phyloP scores from a whole-genome alignment of 1,284 basidiomycete genomes.

The Ceratobasidium sp. region DNA sequence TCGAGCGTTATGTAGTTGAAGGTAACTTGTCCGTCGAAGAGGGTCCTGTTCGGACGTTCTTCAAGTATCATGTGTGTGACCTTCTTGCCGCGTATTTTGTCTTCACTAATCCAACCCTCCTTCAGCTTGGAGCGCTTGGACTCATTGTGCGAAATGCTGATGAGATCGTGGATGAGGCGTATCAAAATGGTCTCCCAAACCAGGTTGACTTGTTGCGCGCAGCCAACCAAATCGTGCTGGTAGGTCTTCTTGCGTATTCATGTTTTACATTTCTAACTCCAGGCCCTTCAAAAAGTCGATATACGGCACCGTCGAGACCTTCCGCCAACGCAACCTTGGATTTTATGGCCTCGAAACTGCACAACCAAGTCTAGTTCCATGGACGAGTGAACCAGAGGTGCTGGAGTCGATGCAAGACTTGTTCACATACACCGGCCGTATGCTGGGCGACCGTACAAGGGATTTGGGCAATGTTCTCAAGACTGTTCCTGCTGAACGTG shows the following conservation, averaged over 20 bases:
- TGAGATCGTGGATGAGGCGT: constrained; percentile 49
- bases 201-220: constrained; percentile 68
- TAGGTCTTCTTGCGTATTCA: constrained; percentile 55
- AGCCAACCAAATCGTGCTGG: constrained; percentile 77
- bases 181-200: constrained; percentile 53
- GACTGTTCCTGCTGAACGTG: constrained; percentile 49
- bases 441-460: constrained; percentile 60
- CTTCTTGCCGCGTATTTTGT: background rate
- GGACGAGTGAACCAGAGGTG: constrained; percentile 79
- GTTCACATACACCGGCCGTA: constrained; percentile 71
- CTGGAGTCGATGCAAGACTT: constrained; percentile 78
- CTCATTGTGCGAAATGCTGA: constrained; percentile 51
- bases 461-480: constrained; percentile 59
- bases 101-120: background rate
- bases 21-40: constrained; percentile 47
- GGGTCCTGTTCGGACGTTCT: constrained; percentile 72
- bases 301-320: constrained; percentile 55
- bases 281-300: constrained; percentile 1
- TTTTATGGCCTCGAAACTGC: constrained; percentile 76
- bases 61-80: constrained; percentile 70
- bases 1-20: constrained; percentile 72
- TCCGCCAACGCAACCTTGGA: constrained; percentile 69
- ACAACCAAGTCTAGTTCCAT: constrained; percentile 77
- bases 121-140: constrained; percentile 47
- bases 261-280: background rate